Conservation (phyloP, 116 monocot genomes). For the Cymodocea nodosa region DNA sequence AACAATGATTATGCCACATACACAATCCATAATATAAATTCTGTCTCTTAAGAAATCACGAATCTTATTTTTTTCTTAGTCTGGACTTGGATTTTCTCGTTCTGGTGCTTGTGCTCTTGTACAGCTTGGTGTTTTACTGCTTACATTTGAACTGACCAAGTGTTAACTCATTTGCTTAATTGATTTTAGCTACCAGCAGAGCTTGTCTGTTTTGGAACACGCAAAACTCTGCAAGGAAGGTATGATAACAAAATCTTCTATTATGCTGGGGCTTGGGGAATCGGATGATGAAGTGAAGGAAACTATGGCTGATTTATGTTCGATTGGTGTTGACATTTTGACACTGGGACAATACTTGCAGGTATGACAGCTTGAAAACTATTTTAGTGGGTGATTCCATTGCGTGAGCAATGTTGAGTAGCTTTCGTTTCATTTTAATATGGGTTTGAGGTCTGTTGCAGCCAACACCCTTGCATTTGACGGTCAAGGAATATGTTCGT, state of each 20-base stretch:
- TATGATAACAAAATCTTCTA: constrained; percentile 89
- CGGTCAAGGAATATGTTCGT: constrained; percentile 54
- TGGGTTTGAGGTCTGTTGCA: constrained; percentile 32
- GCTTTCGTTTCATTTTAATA: constrained; percentile 28
- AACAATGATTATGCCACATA: no score
- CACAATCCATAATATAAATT: no score
- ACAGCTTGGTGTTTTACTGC: no score
- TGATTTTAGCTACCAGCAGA: not conserved
- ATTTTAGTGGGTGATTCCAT: not conserved
- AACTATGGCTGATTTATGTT: constrained; percentile 73
- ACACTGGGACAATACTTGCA: constrained; percentile 93
- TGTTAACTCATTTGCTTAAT: not conserved
- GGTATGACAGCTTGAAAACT: constrained; percentile 19
- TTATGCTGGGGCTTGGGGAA: constrained; percentile 95
- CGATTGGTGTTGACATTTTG: constrained; percentile 81
- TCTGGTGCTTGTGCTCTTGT: no score
- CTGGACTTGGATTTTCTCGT: no score
- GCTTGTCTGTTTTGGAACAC: not conserved
- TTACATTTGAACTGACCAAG: not conserved
- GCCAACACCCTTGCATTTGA: no score
- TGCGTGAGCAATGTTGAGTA: not conserved
- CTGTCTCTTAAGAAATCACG: no score
- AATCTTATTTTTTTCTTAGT: no score
- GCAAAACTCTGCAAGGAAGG: constrained; percentile 25
- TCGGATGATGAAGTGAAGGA: constrained; percentile 82